A percentile compares a stretch with the other conserved stretches of the same genome.
phyloP scores from a whole-genome alignment of 2,329 filamentous ascomycete species.

The Parasarocladium wereldwijsianum region DNA sequence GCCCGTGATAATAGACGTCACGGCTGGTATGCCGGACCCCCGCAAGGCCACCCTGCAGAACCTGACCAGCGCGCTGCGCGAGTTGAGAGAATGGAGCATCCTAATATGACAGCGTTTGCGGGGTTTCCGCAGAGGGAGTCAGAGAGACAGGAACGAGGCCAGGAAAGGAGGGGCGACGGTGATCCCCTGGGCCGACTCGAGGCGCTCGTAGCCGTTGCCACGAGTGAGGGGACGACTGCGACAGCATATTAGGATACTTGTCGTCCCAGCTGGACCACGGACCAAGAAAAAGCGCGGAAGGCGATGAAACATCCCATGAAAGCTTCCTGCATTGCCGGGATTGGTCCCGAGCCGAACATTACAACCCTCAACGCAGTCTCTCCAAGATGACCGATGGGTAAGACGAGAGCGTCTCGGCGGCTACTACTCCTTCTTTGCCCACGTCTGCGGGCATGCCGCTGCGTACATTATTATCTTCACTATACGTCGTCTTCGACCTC shows the following conservation, averaged over 20 bases:
- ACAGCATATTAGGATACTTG: slow-evolving; percentile 25
- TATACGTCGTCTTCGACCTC: too few relatives aligned
- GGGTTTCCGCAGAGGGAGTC: slow-evolving; percentile 30
- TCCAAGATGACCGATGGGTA: too few relatives aligned
- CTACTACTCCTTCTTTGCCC: too few relatives aligned
- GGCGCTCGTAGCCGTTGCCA: slow-evolving; percentile 28
- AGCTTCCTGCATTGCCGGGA: too few relatives aligned
- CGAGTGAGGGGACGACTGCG: slow-evolving; percentile 26
- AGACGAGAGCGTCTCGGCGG: too few relatives aligned
- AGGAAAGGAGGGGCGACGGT: slow-evolving; percentile 8
- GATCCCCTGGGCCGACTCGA: slow-evolving; percentile 24
- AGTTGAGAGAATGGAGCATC: slow-evolving; percentile 42
- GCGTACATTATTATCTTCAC: too few relatives aligned
- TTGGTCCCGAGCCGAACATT: too few relatives aligned
- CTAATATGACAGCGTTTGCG: slow-evolving; percentile 36
- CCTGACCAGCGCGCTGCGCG: slow-evolving; percentile 23
- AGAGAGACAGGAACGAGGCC: slow-evolving; percentile 11
- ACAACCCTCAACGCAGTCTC: too few relatives aligned
- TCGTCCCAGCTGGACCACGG: too few relatives aligned
- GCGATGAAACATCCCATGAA: too few relatives aligned
- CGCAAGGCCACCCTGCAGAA: slow-evolving; percentile 19
- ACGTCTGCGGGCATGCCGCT: too few relatives aligned
- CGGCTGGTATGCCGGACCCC: slow-evolving; percentile 54
- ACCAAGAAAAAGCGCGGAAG: too few relatives aligned
- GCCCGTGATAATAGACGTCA: slow-evolving; percentile 49